Conservation (phyloP, 2,329 filamentous ascomycete genomes). For the Emergomyces pasteurianus region DNA sequence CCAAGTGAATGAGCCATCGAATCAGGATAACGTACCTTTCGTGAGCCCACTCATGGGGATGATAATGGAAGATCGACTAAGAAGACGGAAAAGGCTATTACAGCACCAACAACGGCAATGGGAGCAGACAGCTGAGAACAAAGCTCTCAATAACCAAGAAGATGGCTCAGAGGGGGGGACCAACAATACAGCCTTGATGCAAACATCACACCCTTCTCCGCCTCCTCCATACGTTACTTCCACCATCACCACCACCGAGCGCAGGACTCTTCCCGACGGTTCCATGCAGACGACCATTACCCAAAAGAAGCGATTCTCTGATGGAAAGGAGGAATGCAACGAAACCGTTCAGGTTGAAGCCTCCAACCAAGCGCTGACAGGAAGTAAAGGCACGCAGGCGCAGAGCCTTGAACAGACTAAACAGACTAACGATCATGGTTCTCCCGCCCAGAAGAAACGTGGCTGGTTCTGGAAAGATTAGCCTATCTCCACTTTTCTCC, state of each 20-base stretch:
- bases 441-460: neutral
- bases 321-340: constrained; percentile 48
- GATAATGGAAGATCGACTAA: constrained; percentile 22
- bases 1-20: constrained; percentile 23
- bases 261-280: constrained; percentile 44
- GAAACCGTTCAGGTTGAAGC: constrained; percentile 29
- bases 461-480: constrained; percentile 31
- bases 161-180: neutral
- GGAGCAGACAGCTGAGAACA: constrained; percentile 8
- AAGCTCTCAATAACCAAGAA: neutral
- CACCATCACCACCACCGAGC: constrained; percentile 46
- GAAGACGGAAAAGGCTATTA: constrained; percentile 15
- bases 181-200: neutral
- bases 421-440: neutral
- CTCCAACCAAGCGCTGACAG: neutral
- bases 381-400: neutral
- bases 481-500: constrained; percentile 1
- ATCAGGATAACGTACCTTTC: constrained; percentile 18
- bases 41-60: constrained; percentile 26
- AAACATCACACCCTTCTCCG: neutral
- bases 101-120: constrained; percentile 8
- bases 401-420: neutral
- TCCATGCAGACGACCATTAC: constrained; percentile 46
- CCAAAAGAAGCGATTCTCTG: constrained; percentile 46
- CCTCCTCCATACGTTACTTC: constrained; percentile 33